Evolutionary conservation across 163 green algal genomes (phyloP).

Genomic region (Smithsoniella earleae): DNA sequence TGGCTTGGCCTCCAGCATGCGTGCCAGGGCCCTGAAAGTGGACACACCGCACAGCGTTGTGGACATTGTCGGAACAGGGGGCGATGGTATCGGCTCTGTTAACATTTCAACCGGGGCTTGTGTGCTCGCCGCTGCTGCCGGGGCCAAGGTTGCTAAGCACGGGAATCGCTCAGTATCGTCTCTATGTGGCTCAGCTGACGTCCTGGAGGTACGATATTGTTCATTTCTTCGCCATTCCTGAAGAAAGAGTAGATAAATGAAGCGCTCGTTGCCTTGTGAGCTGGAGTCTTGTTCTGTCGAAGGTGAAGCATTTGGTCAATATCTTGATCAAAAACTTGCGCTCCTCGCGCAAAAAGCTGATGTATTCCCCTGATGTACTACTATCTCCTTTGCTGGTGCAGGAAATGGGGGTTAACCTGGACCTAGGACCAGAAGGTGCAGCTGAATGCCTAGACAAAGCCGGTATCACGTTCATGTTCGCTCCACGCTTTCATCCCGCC

Average conservation of each 20-base stretch:
- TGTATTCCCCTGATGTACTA: no score
- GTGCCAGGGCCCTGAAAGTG: not conserved
- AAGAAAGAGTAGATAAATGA: no score
- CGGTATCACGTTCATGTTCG: conserved; percentile 96
- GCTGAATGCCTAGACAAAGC: conserved; percentile 68
- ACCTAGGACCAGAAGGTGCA: conserved; percentile 78
- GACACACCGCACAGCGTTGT: conserved; percentile 47
- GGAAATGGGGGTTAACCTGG: conserved; percentile 81
- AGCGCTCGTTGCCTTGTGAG: no score
- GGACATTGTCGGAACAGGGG: conserved; percentile 97
- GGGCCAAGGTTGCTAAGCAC: conserved; percentile 91
- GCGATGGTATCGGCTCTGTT: conserved; percentile 92
- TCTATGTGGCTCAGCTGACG: conserved; percentile 88
- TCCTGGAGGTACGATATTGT: conserved; percentile 66
- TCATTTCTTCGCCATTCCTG: no score
- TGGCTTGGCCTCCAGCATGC: conserved; percentile 58
- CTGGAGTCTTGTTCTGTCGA: not conserved
- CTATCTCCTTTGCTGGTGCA: no score
- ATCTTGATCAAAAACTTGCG: no score
- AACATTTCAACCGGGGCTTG: conserved; percentile 96
- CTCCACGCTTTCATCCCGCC: conserved; percentile 84
- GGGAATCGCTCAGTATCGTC: conserved; percentile 87
- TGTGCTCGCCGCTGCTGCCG: conserved; percentile 90
- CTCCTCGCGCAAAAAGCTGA: no score
- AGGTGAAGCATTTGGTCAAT: not conserved